Percentiles rank a stretch among this genome's conserved stretches.
Conservation (phyloP, 257 asterid species). For the Mentha longifolia region DNA sequence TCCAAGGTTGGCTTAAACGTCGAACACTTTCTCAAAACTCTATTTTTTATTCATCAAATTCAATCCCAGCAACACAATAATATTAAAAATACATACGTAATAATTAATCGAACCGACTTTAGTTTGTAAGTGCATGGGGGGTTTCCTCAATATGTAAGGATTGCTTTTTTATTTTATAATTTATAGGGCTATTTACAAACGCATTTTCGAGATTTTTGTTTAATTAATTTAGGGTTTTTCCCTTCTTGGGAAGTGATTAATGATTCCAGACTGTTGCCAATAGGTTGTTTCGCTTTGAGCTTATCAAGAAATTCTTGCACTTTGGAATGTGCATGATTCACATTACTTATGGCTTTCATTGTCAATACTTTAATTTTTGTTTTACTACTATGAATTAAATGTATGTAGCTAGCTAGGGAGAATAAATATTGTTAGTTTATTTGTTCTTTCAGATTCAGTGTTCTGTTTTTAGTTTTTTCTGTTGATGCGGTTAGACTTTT, state of each 20-base stretch:
- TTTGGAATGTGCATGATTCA: constrained; percentile 24
- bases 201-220: constrained; percentile 7
- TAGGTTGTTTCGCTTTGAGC: constrained; percentile 25
- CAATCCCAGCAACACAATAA: neutral
- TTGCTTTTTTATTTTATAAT: neutral
- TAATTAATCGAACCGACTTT: constrained; percentile 34
- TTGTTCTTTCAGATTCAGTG: no score
- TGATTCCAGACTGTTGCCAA: constrained; percentile 9
- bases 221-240: neutral
- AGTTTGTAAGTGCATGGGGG: constrained; percentile 21
- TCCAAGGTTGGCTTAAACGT: constrained; percentile 53
- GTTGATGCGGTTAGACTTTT: no score
- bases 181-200: neutral
- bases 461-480: no score
- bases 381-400: no score
- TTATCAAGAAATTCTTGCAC: constrained; percentile 32
- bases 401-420: no score
- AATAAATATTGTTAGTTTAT: no score
- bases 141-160: constrained; percentile 24
- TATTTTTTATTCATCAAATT: neutral
- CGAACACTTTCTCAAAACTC: constrained; percentile 27
- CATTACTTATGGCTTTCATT: neutral
- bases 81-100: no score
- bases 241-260: constrained; percentile 30
- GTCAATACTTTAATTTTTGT: no score